Percentiles rank a stretch among this genome's conserved stretches.
These are phyloP conservation scores for Zygosaccharomyces rouxii DNA, from an alignment of 805 yeast species.

Conservation along the genomic window DNA sequence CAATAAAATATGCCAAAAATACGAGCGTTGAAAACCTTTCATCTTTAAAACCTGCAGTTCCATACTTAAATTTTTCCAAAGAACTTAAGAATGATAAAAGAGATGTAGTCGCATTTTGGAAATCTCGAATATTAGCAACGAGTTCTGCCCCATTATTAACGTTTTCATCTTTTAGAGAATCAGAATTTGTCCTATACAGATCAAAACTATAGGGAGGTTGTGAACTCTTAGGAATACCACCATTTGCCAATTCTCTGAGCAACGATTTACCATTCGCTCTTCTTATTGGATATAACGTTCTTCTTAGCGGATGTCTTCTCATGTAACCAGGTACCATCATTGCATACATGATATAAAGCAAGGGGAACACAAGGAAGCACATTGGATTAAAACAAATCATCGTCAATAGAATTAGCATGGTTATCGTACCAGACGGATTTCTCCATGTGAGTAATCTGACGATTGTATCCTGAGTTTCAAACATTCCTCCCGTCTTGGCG, in stretches of 20 bases:
- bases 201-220: slow-evolving; percentile 8
- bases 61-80: slow-evolving; percentile 52
- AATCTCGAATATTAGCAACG: slow-evolving; percentile 61
- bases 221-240: slow-evolving; percentile 21
- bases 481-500: slow-evolving; percentile 49
- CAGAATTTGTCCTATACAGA: slow-evolving; percentile 3
- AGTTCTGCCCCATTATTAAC: slow-evolving; percentile 40
- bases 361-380: slow-evolving; percentile 59
- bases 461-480: slow-evolving; percentile 57
- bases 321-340: slow-evolving; percentile 68
- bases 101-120: slow-evolving; percentile 61
- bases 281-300: slow-evolving; percentile 40
- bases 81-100: slow-evolving; percentile 47
- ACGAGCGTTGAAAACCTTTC: slow-evolving; percentile 62
- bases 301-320: slow-evolving; percentile 58
- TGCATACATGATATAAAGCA: slow-evolving; percentile 49
- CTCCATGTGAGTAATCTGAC: slow-evolving; percentile 69
- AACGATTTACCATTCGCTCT: slow-evolving; percentile 51
- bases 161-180: slow-evolving; percentile 24
- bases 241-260: slow-evolving; percentile 36
- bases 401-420: slow-evolving; percentile 56
- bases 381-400: slow-evolving; percentile 69
- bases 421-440: slow-evolving; percentile 63
- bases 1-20: slow-evolving; percentile 40
- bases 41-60: slow-evolving; percentile 66